These are phyloP conservation scores for Dichomitus squalens DNA, from an alignment of 1,284 basidiomycete genomes.

Conservation along the genomic window DNA sequence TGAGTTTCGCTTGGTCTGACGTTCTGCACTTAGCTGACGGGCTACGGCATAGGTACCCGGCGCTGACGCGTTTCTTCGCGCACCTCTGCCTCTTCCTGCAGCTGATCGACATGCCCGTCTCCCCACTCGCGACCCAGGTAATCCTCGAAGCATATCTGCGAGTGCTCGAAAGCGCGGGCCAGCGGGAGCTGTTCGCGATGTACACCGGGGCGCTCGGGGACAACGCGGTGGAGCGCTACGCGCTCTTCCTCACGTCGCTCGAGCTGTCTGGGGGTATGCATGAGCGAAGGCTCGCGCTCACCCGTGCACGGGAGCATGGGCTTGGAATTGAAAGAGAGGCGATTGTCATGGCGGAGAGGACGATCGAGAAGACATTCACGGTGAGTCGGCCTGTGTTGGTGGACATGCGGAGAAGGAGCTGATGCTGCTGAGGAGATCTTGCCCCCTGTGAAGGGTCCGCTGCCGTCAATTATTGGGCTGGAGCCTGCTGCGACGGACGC, in stretches of 20 bases:
- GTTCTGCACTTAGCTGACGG: neutral
- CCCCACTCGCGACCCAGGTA: slow-evolving; percentile 73
- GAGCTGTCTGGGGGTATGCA: slow-evolving; percentile 68
- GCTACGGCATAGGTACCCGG: slow-evolving; percentile 53
- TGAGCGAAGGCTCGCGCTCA: slow-evolving; percentile 75
- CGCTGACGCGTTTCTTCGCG: slow-evolving; percentile 88
- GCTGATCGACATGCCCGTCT: slow-evolving; percentile 75
- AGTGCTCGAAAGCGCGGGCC: slow-evolving; percentile 74
- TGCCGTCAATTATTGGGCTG: slow-evolving; percentile 60
- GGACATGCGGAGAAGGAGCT: neutral
- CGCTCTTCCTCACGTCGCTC: slow-evolving; percentile 86
- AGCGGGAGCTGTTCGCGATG: slow-evolving; percentile 88
- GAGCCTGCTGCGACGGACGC: slow-evolving; percentile 53
- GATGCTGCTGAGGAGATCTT: slow-evolving; percentile 44
- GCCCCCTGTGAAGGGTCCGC: slow-evolving; percentile 54
- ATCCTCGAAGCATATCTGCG: slow-evolving; percentile 91
- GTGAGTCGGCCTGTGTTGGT: slow-evolving; percentile 39
- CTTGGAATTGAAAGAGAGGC: slow-evolving; percentile 86
- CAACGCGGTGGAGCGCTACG: slow-evolving; percentile 91
- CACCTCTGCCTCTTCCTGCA: slow-evolving; percentile 93
- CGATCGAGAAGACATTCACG: slow-evolving; percentile 74
- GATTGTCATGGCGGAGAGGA: slow-evolving; percentile 77
- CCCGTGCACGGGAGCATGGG: slow-evolving; percentile 80
- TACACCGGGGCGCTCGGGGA: slow-evolving; percentile 93
- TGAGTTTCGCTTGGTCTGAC: slow-evolving; percentile 39